Evolutionary conservation across 208 protist species (phyloP).

Genomic region (Trypanosoma caninum): DNA sequence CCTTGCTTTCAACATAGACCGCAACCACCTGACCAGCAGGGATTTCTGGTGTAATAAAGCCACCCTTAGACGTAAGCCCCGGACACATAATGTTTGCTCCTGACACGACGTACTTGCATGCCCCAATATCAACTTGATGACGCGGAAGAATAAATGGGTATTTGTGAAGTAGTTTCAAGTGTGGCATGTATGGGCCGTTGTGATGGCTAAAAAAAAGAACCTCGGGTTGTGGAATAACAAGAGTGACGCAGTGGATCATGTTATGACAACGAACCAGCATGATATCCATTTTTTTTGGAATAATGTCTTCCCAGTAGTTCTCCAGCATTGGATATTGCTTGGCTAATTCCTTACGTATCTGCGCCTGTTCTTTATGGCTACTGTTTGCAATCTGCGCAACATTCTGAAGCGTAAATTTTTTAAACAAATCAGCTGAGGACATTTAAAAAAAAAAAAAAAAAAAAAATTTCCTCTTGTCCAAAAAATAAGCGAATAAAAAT

Average conservation of each 20-base stretch:
- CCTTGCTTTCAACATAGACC: constrained; percentile 95
- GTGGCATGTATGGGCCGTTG: constrained; percentile 94
- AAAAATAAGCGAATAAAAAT: neutral
- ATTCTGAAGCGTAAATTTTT: constrained; percentile 90
- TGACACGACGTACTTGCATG: constrained; percentile 95
- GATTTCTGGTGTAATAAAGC: constrained; percentile 56
- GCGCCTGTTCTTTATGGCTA: constrained; percentile 86
- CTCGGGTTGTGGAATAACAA: constrained; percentile 89
- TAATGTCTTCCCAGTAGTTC: constrained; percentile 91
- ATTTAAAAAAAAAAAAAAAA: neutral
- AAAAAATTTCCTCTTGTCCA: neutral
- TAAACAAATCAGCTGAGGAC: constrained; percentile 76
- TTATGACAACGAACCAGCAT: constrained; percentile 93
- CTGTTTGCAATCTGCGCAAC: constrained; percentile 87
- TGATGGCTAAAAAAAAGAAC: constrained; percentile 96
- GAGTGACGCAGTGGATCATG: constrained; percentile 90
- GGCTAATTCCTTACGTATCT: constrained; percentile 80
- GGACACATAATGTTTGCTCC: constrained; percentile 98
- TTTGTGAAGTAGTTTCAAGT: constrained; percentile 95
- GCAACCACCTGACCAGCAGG: constrained; percentile 65
- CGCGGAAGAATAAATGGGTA: constrained; percentile 95
- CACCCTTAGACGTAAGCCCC: constrained; percentile 95
- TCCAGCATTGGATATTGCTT: constrained; percentile 85
- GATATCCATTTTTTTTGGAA: constrained; percentile 92
- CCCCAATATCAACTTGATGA: constrained; percentile 96